Evolutionary conservation across 2,329 filamentous ascomycete genomes (phyloP), one percentile per base, ranked within the genome.

Genomic region (Acrocalymma vagum): DNA sequence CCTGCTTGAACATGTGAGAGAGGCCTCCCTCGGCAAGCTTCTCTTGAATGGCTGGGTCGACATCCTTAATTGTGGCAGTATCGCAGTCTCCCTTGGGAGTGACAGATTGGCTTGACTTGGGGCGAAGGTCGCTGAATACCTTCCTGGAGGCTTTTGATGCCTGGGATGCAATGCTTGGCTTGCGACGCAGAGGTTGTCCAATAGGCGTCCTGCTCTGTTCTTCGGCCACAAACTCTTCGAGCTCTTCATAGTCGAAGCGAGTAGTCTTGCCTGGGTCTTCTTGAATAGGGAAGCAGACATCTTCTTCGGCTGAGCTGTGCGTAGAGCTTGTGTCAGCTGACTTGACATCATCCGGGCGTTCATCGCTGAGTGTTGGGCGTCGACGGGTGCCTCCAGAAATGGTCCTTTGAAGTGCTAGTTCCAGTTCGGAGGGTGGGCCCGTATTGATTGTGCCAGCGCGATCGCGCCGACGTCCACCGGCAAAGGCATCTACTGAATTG

Each of bases 401-500:
- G 4, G 89, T 86, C 21, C 90, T 83, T 50, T 88, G 83, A 18
- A 92, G 74, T 16, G 81, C 78, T 15, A 81, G 75, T 16, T 83
- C 77, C 10, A 81, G 58, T 22, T 82, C 77, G 3, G 81, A 80
- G 22, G 60, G 58, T 0, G 63, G 47, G 21, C 78, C 55, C 65
- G 83, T 86, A 45, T 85, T 90, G 48, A 82, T 66, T 3, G 85
- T 87, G 33, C 82, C 80, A 31, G 83, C 79, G 28, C 92, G 87
- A 64, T 93, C 89, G 44, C 92, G 86, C 44, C 90, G 88, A 34
- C 90, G 87, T 39, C 90, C 89, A 61, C 94, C 89, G 13, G 94
- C 94, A 70, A 99, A 99, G 4, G 94, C 94, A 69, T 97, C 95
- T 35, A 99, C 91, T 0, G 94, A 99, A 70, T 96, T 99, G 6